These are phyloP conservation scores for Physocladia obscura DNA, from an alignment of 192 early-diverging fungal species.

Conservation along the genomic window DNA sequence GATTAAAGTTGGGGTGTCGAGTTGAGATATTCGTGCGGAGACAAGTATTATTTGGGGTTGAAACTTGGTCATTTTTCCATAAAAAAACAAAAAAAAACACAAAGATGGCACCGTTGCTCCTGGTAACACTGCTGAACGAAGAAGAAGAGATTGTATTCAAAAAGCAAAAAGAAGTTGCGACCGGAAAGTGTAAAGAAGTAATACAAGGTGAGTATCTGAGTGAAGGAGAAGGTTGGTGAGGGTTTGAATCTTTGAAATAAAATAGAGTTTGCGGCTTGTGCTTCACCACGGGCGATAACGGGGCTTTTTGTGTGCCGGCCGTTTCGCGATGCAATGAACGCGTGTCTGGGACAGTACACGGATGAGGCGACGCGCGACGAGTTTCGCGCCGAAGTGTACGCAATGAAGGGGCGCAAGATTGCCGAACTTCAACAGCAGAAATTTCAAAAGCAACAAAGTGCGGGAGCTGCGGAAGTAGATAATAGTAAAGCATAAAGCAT, in stretches of 20 bases:
- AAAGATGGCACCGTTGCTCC: no score
- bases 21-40: no score
- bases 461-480: neutral
- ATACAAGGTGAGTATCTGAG: conserved; percentile 23
- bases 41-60: no score
- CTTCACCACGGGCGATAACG: conserved; percentile 26
- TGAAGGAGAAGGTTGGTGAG: neutral
- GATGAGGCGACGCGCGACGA: conserved; percentile 24
- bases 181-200: conserved; percentile 17
- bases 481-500: neutral
- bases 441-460: neutral
- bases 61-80: no score
- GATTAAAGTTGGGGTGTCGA: no score
- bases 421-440: neutral
- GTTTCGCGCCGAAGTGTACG: conserved; percentile 13
- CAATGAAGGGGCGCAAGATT: conserved; percentile 28
- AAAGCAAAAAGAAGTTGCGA: conserved; percentile 30
- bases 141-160: conserved; percentile 34
- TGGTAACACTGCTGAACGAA: conserved; percentile 17
- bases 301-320: conserved; percentile 31
- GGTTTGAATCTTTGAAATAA: neutral
- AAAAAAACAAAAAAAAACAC: no score
- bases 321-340: conserved; percentile 23
- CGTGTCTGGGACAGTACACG: conserved; percentile 37
- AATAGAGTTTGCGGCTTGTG: conserved; percentile 28